Conservation (phyloP, 2,329 filamentous ascomycete species). For the Diaporthe longicolla region DNA sequence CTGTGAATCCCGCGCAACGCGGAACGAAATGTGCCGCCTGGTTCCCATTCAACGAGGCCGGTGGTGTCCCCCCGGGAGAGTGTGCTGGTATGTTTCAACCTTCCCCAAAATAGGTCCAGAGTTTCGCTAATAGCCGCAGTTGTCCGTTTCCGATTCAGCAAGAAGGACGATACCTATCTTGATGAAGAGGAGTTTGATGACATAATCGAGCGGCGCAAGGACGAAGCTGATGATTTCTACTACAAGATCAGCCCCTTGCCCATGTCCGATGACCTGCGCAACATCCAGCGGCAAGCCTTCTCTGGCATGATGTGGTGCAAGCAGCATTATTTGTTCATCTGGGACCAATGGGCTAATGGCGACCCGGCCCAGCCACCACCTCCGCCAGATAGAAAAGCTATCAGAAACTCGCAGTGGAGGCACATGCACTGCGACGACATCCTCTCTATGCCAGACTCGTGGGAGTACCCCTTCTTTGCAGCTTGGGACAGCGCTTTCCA, state of each 20-base stretch:
- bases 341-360: constrained; percentile 98
- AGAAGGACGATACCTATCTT: constrained; percentile 80
- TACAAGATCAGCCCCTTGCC: constrained; percentile 92
- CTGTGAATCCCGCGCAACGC: constrained; percentile 82
- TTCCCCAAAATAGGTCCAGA: neutral
- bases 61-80: constrained; percentile 89
- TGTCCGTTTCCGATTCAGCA: constrained; percentile 90
- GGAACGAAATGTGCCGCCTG: constrained; percentile 94
- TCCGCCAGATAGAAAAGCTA: constrained; percentile 81
- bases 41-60: constrained; percentile 91
- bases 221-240: constrained; percentile 98
- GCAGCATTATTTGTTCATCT: constrained; percentile 96
- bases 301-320: constrained; percentile 99
- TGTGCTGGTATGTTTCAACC: constrained; percentile 82
- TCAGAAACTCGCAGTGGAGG: constrained; percentile 92
- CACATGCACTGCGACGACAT: constrained; percentile 97
- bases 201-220: constrained; percentile 84
- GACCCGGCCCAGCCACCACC: constrained; percentile 91
- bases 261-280: constrained; percentile 93
- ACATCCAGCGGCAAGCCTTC: constrained; percentile 94
- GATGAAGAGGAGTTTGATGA: constrained; percentile 96
- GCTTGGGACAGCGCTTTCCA: constrained; percentile 98
- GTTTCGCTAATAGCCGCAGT: constrained; percentile 62
- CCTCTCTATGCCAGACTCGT: constrained; percentile 97
- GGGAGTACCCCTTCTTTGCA: constrained; percentile 98